These are phyloP conservation scores for Baorangia bicolor DNA, from an alignment of 768 basidiomycete species.

Conservation along the genomic window DNA sequence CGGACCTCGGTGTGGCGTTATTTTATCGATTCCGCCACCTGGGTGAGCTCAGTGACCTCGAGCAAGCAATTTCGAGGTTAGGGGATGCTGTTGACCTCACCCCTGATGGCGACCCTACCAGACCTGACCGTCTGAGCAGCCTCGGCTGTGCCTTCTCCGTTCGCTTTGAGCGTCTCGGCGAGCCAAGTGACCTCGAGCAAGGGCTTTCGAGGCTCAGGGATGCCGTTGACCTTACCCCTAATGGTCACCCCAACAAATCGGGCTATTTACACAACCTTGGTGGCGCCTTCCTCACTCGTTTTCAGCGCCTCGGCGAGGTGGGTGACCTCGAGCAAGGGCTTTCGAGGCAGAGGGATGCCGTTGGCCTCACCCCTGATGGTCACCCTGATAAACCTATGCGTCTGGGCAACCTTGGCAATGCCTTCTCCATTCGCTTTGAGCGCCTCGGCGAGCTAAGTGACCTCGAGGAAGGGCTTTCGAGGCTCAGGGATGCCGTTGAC, in stretches of 20 bases:
- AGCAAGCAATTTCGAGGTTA: not conserved
- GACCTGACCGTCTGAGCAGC: not conserved
- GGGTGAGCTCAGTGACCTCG: not conserved
- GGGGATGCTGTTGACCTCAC: not conserved
- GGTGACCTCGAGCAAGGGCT: slow-evolving; percentile 4
- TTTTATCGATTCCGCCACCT: not conserved
- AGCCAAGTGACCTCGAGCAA: not conserved
- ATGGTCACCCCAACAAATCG: not conserved
- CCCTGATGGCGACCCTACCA: not conserved
- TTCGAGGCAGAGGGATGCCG: not conserved
- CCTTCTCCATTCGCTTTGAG: not conserved
- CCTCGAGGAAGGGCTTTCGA: slow-evolving; percentile 1
- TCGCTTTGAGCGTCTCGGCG: slow-evolving; percentile 2
- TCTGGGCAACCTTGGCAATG: not conserved
- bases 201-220: not conserved
- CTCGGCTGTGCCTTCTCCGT: not conserved
- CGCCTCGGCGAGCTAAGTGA: not conserved
- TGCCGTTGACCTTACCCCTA: not conserved
- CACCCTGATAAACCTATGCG: not conserved
- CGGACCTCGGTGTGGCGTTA: not conserved
- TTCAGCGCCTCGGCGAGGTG: not conserved
- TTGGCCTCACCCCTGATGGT: not conserved
- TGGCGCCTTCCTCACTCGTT: not conserved
- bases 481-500: not conserved
- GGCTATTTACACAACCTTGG: not conserved